Evolutionary conservation across 2,329 filamentous ascomycete genomes (phyloP).

Genomic region (Fusarium sp.): DNA sequence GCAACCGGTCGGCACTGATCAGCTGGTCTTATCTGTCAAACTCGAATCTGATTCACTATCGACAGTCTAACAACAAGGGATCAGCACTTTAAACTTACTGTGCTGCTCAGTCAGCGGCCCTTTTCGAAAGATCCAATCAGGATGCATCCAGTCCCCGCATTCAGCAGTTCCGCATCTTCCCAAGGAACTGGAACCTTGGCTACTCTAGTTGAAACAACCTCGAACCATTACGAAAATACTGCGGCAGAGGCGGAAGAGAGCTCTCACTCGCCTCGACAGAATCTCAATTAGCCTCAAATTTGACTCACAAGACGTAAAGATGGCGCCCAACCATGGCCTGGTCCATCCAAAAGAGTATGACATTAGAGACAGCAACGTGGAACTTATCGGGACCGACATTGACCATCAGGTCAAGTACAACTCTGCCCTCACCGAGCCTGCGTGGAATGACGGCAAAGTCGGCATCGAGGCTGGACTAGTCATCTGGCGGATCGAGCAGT

Average conservation of each 20-base stretch:
- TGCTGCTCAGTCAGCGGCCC: conserved; percentile 35
- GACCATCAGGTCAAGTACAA: conserved; percentile 77
- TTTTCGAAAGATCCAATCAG: conserved; percentile 36
- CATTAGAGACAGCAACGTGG: conserved; percentile 76
- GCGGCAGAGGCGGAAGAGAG: neutral
- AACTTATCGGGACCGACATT: conserved; percentile 71
- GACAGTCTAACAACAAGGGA: conserved; percentile 12
- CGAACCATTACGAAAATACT: neutral
- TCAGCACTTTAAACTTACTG: conserved; percentile 6
- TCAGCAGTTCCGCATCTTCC: conserved; percentile 23
- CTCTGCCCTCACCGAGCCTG: conserved; percentile 73
- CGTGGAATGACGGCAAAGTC: conserved; percentile 71
- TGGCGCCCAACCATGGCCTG: conserved; percentile 72
- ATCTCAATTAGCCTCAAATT: neutral
- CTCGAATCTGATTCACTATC: conserved; percentile 5
- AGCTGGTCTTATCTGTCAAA: neutral
- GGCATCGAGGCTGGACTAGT: conserved; percentile 66
- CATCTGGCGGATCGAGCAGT: conserved; percentile 76
- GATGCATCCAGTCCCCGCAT: conserved; percentile 33
- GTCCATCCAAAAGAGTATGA: conserved; percentile 74
- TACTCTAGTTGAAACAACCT: conserved; percentile 19
- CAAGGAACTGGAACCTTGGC: neutral
- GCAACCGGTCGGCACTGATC: neutral
- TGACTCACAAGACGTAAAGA: conserved; percentile 46
- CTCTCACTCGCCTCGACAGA: neutral